phyloP scores from a whole-genome alignment of 1,139 yeast species.

The Lodderomyces parapsilosis region DNA sequence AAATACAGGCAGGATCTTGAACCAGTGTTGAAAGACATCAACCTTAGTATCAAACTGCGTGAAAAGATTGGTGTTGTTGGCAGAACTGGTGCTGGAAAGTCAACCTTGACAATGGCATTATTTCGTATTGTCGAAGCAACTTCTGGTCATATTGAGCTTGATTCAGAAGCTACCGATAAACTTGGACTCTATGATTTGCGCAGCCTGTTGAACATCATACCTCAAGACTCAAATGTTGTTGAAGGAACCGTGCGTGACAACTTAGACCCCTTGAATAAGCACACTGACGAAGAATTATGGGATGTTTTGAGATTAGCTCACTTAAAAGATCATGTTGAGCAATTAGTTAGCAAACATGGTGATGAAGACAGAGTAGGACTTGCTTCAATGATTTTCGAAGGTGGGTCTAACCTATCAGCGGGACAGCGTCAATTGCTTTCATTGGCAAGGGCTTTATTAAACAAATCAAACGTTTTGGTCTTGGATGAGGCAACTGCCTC shows the following conservation, averaged over 20 bases:
- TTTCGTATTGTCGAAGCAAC: slow-evolving; percentile 39
- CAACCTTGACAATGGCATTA: slow-evolving; percentile 36
- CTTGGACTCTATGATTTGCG: slow-evolving; percentile 37
- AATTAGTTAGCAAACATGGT: slow-evolving; percentile 23
- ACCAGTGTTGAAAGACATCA: slow-evolving; percentile 32
- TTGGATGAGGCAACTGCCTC: slow-evolving; percentile 42
- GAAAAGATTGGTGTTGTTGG: slow-evolving; percentile 44
- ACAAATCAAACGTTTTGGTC: slow-evolving; percentile 29
- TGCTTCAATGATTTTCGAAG: slow-evolving; percentile 25
- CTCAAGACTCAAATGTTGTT: slow-evolving; percentile 38
- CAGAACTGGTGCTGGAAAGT: slow-evolving; percentile 44
- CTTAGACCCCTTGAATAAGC: slow-evolving; percentile 33
- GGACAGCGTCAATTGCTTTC: slow-evolving; percentile 38
- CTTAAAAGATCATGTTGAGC: slow-evolving; percentile 30
- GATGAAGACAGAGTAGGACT: slow-evolving; percentile 20
- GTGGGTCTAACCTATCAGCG: slow-evolving; percentile 34
- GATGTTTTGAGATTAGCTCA: slow-evolving; percentile 35
- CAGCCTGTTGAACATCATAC: slow-evolving; percentile 34
- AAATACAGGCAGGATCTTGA: slow-evolving; percentile 37
- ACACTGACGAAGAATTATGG: slow-evolving; percentile 33
- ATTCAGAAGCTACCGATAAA: slow-evolving; percentile 28
- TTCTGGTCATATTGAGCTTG: slow-evolving; percentile 32
- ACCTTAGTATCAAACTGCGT: slow-evolving; percentile 25
- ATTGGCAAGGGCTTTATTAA: slow-evolving; percentile 33
- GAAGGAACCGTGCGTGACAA: slow-evolving; percentile 37